Evolutionary conservation across 2,329 filamentous ascomycete species (phyloP).

Genomic region (Akanthomyces muscarius): DNA sequence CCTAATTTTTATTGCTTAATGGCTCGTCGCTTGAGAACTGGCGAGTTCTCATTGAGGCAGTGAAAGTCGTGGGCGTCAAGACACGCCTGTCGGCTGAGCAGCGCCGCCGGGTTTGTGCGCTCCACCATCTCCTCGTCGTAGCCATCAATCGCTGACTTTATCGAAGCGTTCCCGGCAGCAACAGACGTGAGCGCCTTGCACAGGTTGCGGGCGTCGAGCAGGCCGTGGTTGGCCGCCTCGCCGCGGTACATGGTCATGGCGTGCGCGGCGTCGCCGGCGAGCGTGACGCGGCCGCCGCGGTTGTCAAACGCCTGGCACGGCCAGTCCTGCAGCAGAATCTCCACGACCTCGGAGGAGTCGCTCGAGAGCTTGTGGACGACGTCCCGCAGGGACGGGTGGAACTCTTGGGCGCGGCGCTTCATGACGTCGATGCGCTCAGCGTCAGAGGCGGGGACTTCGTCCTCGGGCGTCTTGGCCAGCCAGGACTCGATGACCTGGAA

Average conservation of each 20-base stretch:
- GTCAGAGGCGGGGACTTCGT: constrained; percentile 32
- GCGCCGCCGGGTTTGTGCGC: constrained; percentile 27
- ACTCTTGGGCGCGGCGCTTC: constrained; percentile 33
- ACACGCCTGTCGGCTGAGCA: constrained; percentile 31
- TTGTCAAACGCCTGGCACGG: constrained; percentile 40
- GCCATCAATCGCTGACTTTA: constrained; percentile 22
- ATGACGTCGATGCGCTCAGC: constrained; percentile 35
- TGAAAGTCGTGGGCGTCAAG: constrained; percentile 31
- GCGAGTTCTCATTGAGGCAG: constrained; percentile 30
- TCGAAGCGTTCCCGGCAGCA: constrained; percentile 17
- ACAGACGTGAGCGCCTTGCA: constrained; percentile 23
- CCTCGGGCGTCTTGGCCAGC: constrained; percentile 32
- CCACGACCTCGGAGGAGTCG: constrained; percentile 34
- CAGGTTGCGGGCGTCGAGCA: constrained; percentile 35
- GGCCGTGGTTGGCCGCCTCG: constrained; percentile 38
- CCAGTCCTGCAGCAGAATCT: constrained; percentile 36
- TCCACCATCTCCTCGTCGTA: constrained; percentile 32
- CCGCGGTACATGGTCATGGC: constrained; percentile 55
- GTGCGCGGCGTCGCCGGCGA: constrained; percentile 53
- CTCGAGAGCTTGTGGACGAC: constrained; percentile 41
- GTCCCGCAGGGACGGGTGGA: constrained; percentile 36
- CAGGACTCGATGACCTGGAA: constrained; percentile 46
- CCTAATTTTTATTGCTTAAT: not conserved
- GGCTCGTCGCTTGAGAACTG: constrained; percentile 22
- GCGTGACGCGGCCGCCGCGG: constrained; percentile 39